Evolutionary conservation across 2,329 filamentous ascomycete genomes (phyloP), one percentile per base, ranked within the genome.

Genomic region (Cercospora zeae-maydis): DNA sequence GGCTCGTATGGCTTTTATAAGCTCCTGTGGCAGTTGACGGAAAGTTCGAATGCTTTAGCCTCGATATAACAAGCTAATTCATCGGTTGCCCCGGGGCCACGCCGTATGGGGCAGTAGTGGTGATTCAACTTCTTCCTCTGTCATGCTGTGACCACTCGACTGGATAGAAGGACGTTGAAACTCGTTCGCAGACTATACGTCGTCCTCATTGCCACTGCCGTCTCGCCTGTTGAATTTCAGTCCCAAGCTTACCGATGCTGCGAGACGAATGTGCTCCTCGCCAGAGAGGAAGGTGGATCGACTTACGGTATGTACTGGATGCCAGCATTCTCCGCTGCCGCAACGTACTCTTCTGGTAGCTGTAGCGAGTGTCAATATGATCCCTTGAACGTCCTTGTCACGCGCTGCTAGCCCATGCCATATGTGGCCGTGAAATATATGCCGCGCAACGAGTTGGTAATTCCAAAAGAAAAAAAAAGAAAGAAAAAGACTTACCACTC

Each of bases 1-100:
- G 95, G 95, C 1, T 86, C 89, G 1, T 76, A 86, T 49, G 80
- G 82, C 2, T 99, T 95, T 81, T 92, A 87, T 75, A 82, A 76
- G 69, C 81, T 84, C 56, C 73, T 98, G 54, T 93, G 89, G 81
- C 78, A 82, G 1, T 78, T 95, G 76, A 96, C 93, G 0, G 82
- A 88, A 70, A 89, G 85, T 70, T 70, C 70, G 8, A 79, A 83
- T 69, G 81, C 82, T 10, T 72, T 89, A 63, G 72, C 54, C 49
- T 53, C 49, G 30, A 33, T 39, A 51, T 61, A 37, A 54, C 27
- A 27, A n/a, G 8, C n/a, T 6, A 19, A 45, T 47, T 39, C 16
- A 58, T 47, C 55, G 49, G 34, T 24, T 47, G n/a, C 49, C 30
- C 49, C 49, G 33, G 9, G 49, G 49, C 49, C 49, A 34, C n/a